A percentile compares a stretch with the other conserved stretches of the same genome.
These are phyloP conservation scores for Alnus rubra DNA, from an alignment of 306 rosid genomes.

Conservation along the genomic window DNA sequence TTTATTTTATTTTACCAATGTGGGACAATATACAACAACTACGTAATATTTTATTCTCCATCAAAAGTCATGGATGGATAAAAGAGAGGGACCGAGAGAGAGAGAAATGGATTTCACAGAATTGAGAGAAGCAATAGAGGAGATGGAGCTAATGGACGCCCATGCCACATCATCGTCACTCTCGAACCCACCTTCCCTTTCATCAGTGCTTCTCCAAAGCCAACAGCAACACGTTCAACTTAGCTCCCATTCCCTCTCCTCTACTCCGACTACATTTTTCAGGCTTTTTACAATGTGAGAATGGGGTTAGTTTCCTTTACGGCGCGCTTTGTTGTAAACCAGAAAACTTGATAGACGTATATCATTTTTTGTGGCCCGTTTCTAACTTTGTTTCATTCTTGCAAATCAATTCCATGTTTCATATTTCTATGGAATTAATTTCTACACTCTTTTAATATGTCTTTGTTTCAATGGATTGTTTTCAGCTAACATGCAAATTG, in stretches of 20 bases:
- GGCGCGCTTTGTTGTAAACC: not conserved
- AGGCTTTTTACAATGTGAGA: not conserved
- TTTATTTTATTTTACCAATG: too few species aligned
- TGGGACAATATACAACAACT: too few species aligned
- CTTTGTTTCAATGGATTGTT: too few species aligned
- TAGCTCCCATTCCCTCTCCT: constrained; percentile 57
- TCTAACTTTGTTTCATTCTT: not conserved
- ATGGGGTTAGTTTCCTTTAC: not conserved
- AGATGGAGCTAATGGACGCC: constrained; percentile 69
- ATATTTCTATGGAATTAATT: too few species aligned
- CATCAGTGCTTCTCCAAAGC: constrained; percentile 72
- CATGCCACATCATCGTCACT: constrained; percentile 81
- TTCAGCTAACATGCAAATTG: too few species aligned
- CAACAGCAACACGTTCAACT: constrained; percentile 53
- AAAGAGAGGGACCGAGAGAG: not conserved
- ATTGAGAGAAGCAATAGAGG: constrained; percentile 23
- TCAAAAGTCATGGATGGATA: too few species aligned
- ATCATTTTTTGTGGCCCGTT: too few species aligned
- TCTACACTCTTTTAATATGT: too few species aligned
- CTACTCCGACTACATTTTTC: not conserved
- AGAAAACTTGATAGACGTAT: not conserved
- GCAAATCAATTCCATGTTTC: not conserved
- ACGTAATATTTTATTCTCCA: too few species aligned
- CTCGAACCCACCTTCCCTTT: constrained; percentile 58
- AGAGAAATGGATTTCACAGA: constrained; percentile 60